phyloP scores from a whole-genome alignment of 305 asterid species.

The Solanum chacoense region DNA sequence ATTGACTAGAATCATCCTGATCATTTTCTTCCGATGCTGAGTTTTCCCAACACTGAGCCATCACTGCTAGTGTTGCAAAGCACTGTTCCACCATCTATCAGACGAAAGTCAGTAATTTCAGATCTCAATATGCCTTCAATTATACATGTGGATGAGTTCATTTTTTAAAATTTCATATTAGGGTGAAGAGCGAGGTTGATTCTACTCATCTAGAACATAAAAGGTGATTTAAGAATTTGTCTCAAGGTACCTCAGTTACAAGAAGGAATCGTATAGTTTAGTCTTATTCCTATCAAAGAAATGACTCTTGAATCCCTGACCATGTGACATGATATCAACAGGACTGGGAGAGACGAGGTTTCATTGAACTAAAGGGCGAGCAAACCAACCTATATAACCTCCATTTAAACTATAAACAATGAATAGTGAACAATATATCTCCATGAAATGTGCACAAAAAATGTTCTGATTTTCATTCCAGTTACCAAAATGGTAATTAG shows the following conservation, averaged over 20 bases:
- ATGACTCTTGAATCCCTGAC: background rate
- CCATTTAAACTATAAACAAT: background rate
- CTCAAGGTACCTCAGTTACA: background rate
- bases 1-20: conserved; percentile 11
- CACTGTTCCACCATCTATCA: conserved; percentile 31
- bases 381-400: background rate
- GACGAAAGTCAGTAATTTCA: background rate
- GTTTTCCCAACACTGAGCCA: conserved; percentile 30
- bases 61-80: conserved; percentile 32
- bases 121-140: background rate
- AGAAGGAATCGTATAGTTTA: background rate
- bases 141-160: background rate
- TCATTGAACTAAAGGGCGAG: background rate
- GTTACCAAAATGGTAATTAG: background rate
- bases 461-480: background rate
- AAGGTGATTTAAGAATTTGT: background rate
- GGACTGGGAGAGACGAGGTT: background rate
- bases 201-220: background rate
- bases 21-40: conserved; percentile 19
- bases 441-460: background rate
- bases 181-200: background rate
- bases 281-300: background rate
- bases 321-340: background rate
- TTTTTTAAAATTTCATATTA: background rate
- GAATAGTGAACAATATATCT: background rate